These are phyloP conservation scores for Neurospora sp. DNA, from an alignment of 495 filamentous ascomycete genomes.

Conservation along the genomic window DNA sequence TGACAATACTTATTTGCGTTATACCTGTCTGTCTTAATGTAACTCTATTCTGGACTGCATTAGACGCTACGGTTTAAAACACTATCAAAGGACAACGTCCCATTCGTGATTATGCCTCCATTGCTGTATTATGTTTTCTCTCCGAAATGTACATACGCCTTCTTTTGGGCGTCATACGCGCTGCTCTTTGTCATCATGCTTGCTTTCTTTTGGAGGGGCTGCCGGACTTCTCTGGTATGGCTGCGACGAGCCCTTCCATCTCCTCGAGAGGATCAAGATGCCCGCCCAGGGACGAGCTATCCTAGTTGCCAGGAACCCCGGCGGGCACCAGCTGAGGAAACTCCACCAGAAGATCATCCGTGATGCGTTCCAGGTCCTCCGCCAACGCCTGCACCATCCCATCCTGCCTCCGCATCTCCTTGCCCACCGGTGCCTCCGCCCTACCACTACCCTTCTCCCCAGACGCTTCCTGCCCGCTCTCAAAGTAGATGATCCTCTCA, in stretches of 20 bases:
- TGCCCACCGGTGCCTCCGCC: conserved; percentile 48
- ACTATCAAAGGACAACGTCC: neutral
- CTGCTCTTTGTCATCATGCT: neutral
- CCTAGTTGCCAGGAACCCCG: conserved; percentile 5
- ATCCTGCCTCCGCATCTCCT: conserved; percentile 79
- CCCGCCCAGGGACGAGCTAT: neutral
- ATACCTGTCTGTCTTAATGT: neutral
- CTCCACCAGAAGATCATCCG: conserved; percentile 59
- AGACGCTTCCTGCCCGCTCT: conserved; percentile 51
- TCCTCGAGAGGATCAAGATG: neutral
- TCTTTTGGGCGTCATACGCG: neutral
- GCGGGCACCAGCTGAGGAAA: conserved; percentile 45
- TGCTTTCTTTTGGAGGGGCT: neutral
- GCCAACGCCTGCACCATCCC: conserved; percentile 72
- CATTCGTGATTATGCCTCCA: neutral
- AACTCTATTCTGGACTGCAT: neutral
- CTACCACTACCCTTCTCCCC: conserved; percentile 51
- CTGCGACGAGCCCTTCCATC: neutral
- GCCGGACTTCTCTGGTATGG: neutral
- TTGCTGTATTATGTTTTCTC: neutral
- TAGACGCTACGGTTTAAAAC: neutral
- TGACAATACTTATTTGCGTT: neutral
- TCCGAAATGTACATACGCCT: neutral
- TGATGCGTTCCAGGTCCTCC: conserved; percentile 81
- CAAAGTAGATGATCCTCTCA: conserved; percentile 77